These are phyloP conservation scores for Solanum acaule DNA, from an alignment of 257 asterid genomes.

Conservation along the genomic window DNA sequence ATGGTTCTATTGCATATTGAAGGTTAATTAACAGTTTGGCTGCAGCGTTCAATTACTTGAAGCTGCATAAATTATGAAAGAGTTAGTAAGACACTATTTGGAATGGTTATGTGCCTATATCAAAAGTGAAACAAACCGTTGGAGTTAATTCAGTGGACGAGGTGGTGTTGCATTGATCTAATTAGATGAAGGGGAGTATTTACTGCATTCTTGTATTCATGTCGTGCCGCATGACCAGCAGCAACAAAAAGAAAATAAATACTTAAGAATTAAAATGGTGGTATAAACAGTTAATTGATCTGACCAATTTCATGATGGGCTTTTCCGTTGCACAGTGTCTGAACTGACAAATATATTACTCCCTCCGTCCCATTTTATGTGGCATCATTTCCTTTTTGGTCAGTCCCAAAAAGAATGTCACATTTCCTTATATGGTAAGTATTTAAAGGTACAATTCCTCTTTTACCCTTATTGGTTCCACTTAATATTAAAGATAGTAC, in stretches of 20 bases:
- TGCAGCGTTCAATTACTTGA: background rate
- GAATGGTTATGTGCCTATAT: background rate
- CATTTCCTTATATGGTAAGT: too few species aligned
- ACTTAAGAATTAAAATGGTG: background rate
- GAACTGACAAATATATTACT: background rate
- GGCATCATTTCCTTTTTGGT: too few species aligned
- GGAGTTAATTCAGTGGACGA: background rate
- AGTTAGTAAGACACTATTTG: background rate
- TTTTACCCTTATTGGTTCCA: too few species aligned
- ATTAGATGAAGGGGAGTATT: background rate
- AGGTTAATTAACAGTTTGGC: background rate
- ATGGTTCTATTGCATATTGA: background rate
- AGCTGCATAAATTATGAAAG: background rate
- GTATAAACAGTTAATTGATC: background rate
- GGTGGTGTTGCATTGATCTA: background rate
- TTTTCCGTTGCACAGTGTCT: background rate
- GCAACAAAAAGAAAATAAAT: background rate
- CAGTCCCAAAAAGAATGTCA: too few species aligned
- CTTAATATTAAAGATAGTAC: too few species aligned
- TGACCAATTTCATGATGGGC: background rate
- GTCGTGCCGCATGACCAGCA: background rate
- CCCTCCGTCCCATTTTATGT: too few species aligned
- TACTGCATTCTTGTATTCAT: background rate
- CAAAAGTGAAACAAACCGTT: background rate
- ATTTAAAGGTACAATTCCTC: too few species aligned